phyloP scores from a whole-genome alignment of 1,284 basidiomycete species.

The Megacollybia platyphylla region DNA sequence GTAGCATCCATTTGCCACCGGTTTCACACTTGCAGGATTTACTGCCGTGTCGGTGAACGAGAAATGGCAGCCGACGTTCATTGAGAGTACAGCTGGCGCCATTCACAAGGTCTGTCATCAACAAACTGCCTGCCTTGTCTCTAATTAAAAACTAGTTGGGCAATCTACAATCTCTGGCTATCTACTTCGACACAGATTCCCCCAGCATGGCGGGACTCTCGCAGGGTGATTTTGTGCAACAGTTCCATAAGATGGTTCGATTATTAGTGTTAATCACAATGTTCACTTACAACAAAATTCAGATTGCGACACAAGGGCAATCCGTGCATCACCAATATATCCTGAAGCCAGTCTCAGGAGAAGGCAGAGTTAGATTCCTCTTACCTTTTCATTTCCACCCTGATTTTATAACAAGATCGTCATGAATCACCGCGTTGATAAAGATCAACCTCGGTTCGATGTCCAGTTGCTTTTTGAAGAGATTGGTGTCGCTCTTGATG shows the following conservation, averaged over 20 bases:
- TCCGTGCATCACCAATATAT: constrained; percentile 82
- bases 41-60: constrained; percentile 90
- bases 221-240: constrained; percentile 58
- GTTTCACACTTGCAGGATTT: constrained; percentile 87
- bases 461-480: constrained; percentile 88
- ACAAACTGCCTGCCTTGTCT: background rate
- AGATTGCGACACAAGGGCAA: constrained; percentile 57
- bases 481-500: constrained; percentile 87
- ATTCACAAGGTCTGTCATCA: constrained; percentile 72
- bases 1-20: constrained; percentile 90
- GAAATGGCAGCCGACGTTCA: constrained; percentile 90
- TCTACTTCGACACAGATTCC: constrained; percentile 96
- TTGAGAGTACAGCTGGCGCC: constrained; percentile 79
- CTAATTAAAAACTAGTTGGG: constrained; percentile 46
- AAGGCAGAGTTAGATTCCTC: constrained; percentile 62
- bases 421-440: constrained; percentile 72
- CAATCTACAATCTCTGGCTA: constrained; percentile 76
- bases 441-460: constrained; percentile 76
- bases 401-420: constrained; percentile 40
- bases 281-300: constrained; percentile 2
- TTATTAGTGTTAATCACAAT: constrained; percentile 1
- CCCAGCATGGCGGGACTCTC: constrained; percentile 67
- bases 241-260: constrained; percentile 68
- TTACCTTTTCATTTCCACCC: constrained; percentile 1
- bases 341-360: constrained; percentile 90